These are phyloP conservation scores for Cytospora piceae DNA, from an alignment of 2,329 filamentous ascomycete genomes.

Conservation along the genomic window DNA sequence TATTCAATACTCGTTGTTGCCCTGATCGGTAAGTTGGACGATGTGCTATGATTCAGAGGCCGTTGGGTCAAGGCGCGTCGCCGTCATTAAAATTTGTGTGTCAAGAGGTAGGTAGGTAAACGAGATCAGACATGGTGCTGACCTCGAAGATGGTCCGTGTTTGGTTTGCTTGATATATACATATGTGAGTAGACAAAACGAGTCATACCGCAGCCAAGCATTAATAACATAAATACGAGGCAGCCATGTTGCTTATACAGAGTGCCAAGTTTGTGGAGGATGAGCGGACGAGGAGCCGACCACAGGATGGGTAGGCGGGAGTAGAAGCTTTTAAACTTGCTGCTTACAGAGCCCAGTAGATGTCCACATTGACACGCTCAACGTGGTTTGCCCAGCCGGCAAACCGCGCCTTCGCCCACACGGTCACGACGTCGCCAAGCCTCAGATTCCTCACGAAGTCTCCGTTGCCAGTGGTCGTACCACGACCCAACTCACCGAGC, in stretches of 20 bases:
- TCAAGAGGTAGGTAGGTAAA: neutral
- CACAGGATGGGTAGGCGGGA: neutral
- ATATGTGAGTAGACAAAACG: neutral
- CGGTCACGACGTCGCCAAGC: constrained; percentile 63
- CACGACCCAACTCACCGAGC: constrained; percentile 51
- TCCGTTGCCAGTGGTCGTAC: constrained; percentile 54
- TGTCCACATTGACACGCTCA: constrained; percentile 54
- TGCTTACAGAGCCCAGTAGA: constrained; percentile 60
- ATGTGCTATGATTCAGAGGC: neutral
- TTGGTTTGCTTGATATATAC: neutral
- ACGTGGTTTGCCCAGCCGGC: constrained; percentile 57
- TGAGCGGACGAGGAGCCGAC: neutral
- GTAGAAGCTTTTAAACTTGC: neutral
- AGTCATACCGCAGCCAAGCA: neutral
- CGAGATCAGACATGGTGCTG: neutral
- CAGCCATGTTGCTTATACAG: neutral
- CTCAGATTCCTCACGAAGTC: constrained; percentile 59
- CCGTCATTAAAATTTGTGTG: neutral
- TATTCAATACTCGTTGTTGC: neutral
- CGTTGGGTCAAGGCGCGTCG: neutral
- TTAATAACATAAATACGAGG: neutral
- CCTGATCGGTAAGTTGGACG: neutral
- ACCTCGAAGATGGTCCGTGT: neutral
- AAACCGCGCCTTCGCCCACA: constrained; percentile 65
- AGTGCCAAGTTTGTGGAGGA: neutral